Percentiles rank a stretch among this genome's conserved stretches.
Conservation (phyloP, 306 rosid species). For the Adenanthera pavonina region DNA sequence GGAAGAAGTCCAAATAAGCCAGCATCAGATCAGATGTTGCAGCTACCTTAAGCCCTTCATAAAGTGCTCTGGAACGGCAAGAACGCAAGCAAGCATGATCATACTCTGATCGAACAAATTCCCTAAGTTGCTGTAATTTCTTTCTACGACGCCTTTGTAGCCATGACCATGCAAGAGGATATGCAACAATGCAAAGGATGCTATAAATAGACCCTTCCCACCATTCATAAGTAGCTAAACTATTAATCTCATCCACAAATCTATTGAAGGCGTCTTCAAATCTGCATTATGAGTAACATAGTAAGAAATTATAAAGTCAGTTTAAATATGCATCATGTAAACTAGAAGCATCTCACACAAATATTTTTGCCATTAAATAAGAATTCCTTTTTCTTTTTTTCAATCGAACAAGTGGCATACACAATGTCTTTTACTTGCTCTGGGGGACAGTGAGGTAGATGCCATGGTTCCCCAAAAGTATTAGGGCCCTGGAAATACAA, state of each 20-base stretch:
- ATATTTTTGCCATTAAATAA: slow-evolving; percentile 21
- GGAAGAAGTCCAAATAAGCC: slow-evolving; percentile 91
- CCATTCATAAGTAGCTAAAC: slow-evolving; percentile 91
- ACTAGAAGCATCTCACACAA: slow-evolving; percentile 33
- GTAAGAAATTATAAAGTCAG: slow-evolving; percentile 13
- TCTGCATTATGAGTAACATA: slow-evolving; percentile 57
- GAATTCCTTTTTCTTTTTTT: slow-evolving; percentile 42
- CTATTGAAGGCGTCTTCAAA: slow-evolving; percentile 92
- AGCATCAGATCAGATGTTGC: slow-evolving; percentile 92
- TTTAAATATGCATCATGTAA: slow-evolving; percentile 14
- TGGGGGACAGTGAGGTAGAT: slow-evolving; percentile 93
- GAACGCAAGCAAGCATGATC: slow-evolving; percentile 95
- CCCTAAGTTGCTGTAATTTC: slow-evolving; percentile 85
- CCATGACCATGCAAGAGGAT: slow-evolving; percentile 99
- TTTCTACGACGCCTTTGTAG: slow-evolving; percentile 81
- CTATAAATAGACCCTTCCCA: slow-evolving; percentile 97
- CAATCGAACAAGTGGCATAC: slow-evolving; percentile 52
- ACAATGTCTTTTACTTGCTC: slow-evolving; percentile 94
- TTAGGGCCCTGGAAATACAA: slow-evolving; percentile 98
- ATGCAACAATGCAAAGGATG: slow-evolving; percentile 75
- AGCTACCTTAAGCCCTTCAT: slow-evolving; percentile 97
- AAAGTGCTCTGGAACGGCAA: slow-evolving; percentile 98
- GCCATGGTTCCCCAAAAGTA: slow-evolving; percentile 97
- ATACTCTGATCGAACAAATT: slow-evolving; percentile 95
- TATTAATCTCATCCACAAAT: slow-evolving; percentile 91